Conservation (phyloP, 768 basidiomycete species). For the Lepiota subincarnata region DNA sequence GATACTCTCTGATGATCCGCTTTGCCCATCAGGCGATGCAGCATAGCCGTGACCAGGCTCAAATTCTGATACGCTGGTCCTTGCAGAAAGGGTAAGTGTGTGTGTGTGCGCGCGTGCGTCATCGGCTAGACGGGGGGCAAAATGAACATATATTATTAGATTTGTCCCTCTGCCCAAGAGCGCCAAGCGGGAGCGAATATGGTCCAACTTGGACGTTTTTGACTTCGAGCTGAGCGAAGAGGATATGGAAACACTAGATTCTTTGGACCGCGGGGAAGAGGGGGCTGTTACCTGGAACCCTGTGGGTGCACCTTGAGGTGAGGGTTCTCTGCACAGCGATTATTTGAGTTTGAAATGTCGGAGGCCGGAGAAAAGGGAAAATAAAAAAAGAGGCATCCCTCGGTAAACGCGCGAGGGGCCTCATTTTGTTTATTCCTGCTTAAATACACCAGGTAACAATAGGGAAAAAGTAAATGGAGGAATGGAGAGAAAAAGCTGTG, state of each 20-base stretch:
- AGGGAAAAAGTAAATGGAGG: too few relatives aligned
- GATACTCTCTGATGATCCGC: background rate
- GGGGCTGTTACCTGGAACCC: conserved; percentile 85
- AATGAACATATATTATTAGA: conserved; percentile 19
- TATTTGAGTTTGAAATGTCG: too few relatives aligned
- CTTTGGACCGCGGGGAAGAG: conserved; percentile 61
- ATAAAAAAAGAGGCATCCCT: too few relatives aligned
- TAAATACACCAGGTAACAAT: too few relatives aligned
- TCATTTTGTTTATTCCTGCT: too few relatives aligned
- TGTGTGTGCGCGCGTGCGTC: too few relatives aligned
- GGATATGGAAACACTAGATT: conserved; percentile 65
- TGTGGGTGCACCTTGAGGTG: conserved; percentile 41
- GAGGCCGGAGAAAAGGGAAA: too few relatives aligned
- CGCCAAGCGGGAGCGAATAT: conserved; percentile 60
- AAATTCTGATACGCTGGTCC: conserved; percentile 87
- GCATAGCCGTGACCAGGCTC: conserved; percentile 62
- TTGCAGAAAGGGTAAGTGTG: conserved; percentile 69
- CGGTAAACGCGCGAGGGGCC: too few relatives aligned
- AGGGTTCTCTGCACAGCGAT: too few relatives aligned
- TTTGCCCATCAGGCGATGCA: conserved; percentile 21
- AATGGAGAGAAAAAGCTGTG: too few relatives aligned
- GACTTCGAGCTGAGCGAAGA: conserved; percentile 64
- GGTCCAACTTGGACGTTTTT: conserved; percentile 66
- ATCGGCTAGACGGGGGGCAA: too few relatives aligned
- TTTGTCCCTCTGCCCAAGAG: conserved; percentile 81